These are phyloP conservation scores for Coprinopsis strossmayeri DNA, from an alignment of 768 basidiomycete species.

Conservation along the genomic window DNA sequence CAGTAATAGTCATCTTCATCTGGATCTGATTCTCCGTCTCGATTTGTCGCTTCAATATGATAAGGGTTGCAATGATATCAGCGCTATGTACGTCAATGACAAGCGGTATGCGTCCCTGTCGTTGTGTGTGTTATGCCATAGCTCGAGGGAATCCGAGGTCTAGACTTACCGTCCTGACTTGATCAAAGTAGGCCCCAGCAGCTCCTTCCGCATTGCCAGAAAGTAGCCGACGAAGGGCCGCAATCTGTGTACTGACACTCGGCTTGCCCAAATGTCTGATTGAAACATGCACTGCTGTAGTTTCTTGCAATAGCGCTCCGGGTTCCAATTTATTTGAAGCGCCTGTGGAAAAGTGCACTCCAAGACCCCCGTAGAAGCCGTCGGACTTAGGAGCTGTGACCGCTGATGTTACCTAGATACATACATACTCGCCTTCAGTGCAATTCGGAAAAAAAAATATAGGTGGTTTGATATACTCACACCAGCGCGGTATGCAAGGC, in stretches of 20 bases:
- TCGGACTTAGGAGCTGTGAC: constrained; percentile 53
- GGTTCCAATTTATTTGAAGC: constrained; percentile 52
- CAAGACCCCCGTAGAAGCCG: constrained; percentile 55
- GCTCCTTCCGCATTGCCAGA: constrained; percentile 32
- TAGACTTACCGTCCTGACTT: constrained; percentile 34
- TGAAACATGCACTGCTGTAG: constrained; percentile 60
- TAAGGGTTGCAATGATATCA: constrained; percentile 74
- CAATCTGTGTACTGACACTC: constrained; percentile 80
- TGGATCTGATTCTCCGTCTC: constrained; percentile 35
- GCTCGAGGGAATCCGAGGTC: neutral
- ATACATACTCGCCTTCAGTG: too few relatives aligned
- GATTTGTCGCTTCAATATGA: constrained; percentile 61
- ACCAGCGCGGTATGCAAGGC: constrained; percentile 63
- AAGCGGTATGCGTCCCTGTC: constrained; percentile 63
- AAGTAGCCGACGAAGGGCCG: constrained; percentile 60
- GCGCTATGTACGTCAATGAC: constrained; percentile 72
- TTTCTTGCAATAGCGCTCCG: constrained; percentile 58
- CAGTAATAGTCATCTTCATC: constrained; percentile 56
- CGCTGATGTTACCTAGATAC: constrained; percentile 46
- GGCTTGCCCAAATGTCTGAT: constrained; percentile 42
- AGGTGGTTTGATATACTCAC: neutral
- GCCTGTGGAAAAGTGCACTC: constrained; percentile 58
- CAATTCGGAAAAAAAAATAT: too few relatives aligned
- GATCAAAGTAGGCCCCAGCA: constrained; percentile 38
- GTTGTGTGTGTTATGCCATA: neutral